Evolutionary conservation across 2,329 filamentous ascomycete species (phyloP).

Genomic region (Cytospora schulzeri): DNA sequence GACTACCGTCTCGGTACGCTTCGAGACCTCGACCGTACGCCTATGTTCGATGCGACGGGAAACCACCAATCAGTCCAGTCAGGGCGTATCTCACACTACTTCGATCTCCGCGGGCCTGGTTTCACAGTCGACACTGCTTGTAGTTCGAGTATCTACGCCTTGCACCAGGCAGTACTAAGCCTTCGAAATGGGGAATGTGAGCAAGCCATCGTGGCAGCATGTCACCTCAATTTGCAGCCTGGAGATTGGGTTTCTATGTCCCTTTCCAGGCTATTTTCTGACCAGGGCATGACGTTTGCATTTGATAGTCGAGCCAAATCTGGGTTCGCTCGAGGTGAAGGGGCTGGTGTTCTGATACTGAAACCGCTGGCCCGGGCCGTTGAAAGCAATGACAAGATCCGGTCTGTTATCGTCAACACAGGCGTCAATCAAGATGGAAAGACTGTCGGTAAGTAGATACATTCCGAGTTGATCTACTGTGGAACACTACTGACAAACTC

Average conservation of each 20-base stretch:
- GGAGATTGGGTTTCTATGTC: slow-evolving; percentile 27
- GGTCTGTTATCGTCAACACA: slow-evolving; percentile 37
- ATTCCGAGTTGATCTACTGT: background rate
- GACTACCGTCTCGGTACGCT: slow-evolving; percentile 30
- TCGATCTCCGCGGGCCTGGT: slow-evolving; percentile 36
- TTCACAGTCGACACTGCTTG: slow-evolving; percentile 39
- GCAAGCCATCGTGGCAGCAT: slow-evolving; percentile 29
- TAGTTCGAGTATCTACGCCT: slow-evolving; percentile 26
- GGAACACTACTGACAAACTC: background rate
- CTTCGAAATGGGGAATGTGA: slow-evolving; percentile 35
- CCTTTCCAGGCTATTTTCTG: slow-evolving; percentile 31
- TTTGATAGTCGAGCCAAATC: slow-evolving; percentile 38
- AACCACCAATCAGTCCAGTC: slow-evolving; percentile 29
- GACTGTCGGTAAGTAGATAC: slow-evolving; percentile 34
- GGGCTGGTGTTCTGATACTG: slow-evolving; percentile 39
- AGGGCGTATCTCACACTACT: slow-evolving; percentile 34
- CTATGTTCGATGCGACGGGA: slow-evolving; percentile 29
- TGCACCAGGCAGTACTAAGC: slow-evolving; percentile 37
- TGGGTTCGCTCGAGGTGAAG: slow-evolving; percentile 43
- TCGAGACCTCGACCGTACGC: slow-evolving; percentile 28
- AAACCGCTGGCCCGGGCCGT: slow-evolving; percentile 43
- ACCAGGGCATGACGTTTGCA: slow-evolving; percentile 31
- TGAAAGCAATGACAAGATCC: slow-evolving; percentile 35
- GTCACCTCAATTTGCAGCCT: slow-evolving; percentile 23
- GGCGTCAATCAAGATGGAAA: slow-evolving; percentile 44